Evolutionary conservation across 2,329 filamentous ascomycete genomes (phyloP).

Genomic region (Alternaria incomplexa): DNA sequence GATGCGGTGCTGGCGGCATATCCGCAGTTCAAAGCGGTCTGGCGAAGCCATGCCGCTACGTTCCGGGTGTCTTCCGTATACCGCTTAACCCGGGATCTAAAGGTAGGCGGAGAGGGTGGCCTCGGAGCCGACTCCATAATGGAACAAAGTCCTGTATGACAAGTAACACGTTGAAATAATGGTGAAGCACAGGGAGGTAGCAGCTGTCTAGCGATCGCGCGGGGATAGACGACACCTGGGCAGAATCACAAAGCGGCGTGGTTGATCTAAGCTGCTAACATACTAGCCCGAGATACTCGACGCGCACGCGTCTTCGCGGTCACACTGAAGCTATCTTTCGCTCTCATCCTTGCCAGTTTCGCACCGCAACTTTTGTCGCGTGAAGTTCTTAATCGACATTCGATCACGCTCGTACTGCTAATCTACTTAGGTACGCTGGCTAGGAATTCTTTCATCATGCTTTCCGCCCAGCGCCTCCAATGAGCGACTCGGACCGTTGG

Average conservation of each 20-base stretch:
- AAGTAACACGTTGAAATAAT: neutral
- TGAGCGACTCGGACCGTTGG: neutral
- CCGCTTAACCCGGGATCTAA: neutral
- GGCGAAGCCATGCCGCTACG: neutral
- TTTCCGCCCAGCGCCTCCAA: neutral
- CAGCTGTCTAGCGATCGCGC: neutral
- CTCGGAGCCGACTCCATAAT: neutral
- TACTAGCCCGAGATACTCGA: neutral
- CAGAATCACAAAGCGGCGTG: neutral
- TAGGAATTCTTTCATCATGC: neutral
- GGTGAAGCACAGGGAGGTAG: neutral
- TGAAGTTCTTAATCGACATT: neutral
- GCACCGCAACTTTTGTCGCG: neutral
- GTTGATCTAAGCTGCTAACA: neutral
- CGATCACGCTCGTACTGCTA: neutral
- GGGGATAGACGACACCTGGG: neutral
- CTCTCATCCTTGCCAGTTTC: neutral
- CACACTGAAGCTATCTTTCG: neutral
- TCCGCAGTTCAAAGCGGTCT: neutral
- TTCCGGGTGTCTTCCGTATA: neutral
- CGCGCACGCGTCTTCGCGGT: neutral
- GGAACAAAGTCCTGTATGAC: neutral
- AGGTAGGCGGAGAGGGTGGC: neutral
- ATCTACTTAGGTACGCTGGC: neutral
- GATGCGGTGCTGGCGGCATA: neutral